Base-by-base conservation (phyloP, 345 rosid genomes). In the Ceriops decandra region DNA sequence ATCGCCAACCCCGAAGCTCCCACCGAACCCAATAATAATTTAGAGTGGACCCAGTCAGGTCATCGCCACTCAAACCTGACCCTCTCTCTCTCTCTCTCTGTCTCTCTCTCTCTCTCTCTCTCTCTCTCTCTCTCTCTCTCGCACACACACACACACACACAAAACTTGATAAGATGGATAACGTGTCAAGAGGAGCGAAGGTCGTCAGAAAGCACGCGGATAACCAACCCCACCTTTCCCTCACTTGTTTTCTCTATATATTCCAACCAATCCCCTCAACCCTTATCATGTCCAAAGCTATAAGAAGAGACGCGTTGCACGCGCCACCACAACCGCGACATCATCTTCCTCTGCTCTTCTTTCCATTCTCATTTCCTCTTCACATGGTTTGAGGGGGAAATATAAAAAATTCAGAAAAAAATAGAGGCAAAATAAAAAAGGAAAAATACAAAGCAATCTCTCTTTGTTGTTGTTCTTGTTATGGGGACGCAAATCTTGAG, bases 401-500 rank as follows among this genome's bases (percentile, higher is more conserved):
- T 32, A 3, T 11, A 17, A 47, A 47, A 21, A 26, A 11, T 38
- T 52, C 21, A 46, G 52, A 28, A 5, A 68, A 21, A 19, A 21
- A 65, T 21, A 9, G 20, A 24, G 6, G 15, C 0, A 22, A 33
- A 4, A 22, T 13, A 30, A 20, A 31, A 13, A 7, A 60, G 17
- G 21, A 26, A 26, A 35, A 28, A 17, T 16, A 6, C 17, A 4
- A 4, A n/a, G 1, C 31, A 8, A 0, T 2, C 16, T 54, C 3
- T 52, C 5, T n/a, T 28, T 28, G 30, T 28, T 28, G 30, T 28
- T 2, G 30, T 20, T 4, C 4, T 52, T 9, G 27, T 30, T 10
- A 95, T 91, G 99, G 99, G 89, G 26, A 91, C 96, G 32, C 89
- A 95, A 80, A 64, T 88, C 26, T 77, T 90, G 63, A 81, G 92